Evolutionary conservation across 2,329 filamentous ascomycete genomes (phyloP), one percentile per base, ranked within the genome.

Genomic region (Dactylellina haptotyla): DNA sequence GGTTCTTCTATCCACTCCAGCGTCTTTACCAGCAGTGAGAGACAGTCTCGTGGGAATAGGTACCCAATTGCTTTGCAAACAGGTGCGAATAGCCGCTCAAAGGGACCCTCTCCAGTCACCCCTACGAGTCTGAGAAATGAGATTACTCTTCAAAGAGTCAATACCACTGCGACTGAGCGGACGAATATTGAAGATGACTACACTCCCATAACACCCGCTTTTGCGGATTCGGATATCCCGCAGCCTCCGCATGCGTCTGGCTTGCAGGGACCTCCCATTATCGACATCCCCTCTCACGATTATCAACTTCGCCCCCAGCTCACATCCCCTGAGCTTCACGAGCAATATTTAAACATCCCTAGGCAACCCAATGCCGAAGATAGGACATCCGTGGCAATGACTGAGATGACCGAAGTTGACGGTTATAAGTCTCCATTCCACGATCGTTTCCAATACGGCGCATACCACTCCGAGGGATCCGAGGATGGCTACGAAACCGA

Each of bases 151-250:
- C 37, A 51, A 23, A 54, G 69, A 54, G 39, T 61, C 20, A 20
- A 73, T 62, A 73, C 69, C 5, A 57, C 34, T 4, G 69, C 54
- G 3, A 73, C 61, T 1, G 51, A 73, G 25, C 28, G 25, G 23
- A 73, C 69, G 25, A 66, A 73, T n/a, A 61, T 73, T 26, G 61
- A 66, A 5, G 69, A 73, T 23, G 61, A 73, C 28, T 73, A 73
- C 30, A 73, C 61, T 10, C 69, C 69, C 3, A 66, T 73, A 14
- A 73, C 69, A 1, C 61, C 69, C 4, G 51, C 67, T 20, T 72
- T 72, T 61, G 56, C 61, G 3, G 30, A 72, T 32, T 20, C 59
- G 12, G 48, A 56, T 14, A 28, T 26, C 16, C 69, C 69, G 10
- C 16, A 59, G 10, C 61, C 67, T 23, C 53, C 54, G 16, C 20